phyloP scores from a whole-genome alignment of 768 basidiomycete genomes.

The Strobilomyces confusus region DNA sequence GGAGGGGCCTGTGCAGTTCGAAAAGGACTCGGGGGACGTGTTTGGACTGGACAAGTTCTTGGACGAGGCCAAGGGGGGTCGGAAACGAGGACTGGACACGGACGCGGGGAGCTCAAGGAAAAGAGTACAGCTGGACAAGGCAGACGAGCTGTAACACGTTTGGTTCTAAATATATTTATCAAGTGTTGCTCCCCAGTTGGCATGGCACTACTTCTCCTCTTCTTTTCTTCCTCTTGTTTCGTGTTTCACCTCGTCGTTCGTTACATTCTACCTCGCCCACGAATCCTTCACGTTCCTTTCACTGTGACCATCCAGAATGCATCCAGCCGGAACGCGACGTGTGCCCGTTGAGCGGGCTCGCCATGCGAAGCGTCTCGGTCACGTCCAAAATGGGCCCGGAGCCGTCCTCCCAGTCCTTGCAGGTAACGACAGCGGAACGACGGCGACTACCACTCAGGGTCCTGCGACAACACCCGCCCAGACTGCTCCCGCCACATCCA shows the following conservation, averaged over 20 bases:
- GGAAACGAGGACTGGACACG: constrained; percentile 82
- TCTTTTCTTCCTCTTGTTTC: not conserved
- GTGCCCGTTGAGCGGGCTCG: constrained; percentile 31
- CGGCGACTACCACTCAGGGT: not conserved
- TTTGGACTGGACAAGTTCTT: constrained; percentile 96
- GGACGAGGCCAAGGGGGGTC: constrained; percentile 95
- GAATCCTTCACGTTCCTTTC: constrained; percentile 17
- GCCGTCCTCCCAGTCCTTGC: constrained; percentile 3
- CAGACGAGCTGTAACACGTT: constrained; percentile 38
- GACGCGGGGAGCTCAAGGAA: constrained; percentile 67
- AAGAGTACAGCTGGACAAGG: constrained; percentile 64
- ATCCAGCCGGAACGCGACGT: constrained; percentile 23
- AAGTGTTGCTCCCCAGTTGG: constrained; percentile 1
- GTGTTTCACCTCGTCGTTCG: constrained; percentile 1
- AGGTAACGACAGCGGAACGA: not conserved
- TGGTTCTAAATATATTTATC: not conserved
- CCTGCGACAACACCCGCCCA: not conserved
- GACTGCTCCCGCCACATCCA: constrained; percentile 3
- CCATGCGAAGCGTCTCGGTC: constrained; percentile 31
- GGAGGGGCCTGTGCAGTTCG: constrained; percentile 97
- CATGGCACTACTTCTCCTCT: constrained; percentile 7
- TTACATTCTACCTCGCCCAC: constrained; percentile 5
- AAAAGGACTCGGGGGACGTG: constrained; percentile 96
- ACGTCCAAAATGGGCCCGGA: constrained; percentile 16
- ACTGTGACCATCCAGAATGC: constrained; percentile 18